A percentile compares a stretch with the other conserved stretches of the same genome.
phyloP scores from a whole-genome alignment of 805 yeast genomes.

The Komagataella kurtzmanii region DNA sequence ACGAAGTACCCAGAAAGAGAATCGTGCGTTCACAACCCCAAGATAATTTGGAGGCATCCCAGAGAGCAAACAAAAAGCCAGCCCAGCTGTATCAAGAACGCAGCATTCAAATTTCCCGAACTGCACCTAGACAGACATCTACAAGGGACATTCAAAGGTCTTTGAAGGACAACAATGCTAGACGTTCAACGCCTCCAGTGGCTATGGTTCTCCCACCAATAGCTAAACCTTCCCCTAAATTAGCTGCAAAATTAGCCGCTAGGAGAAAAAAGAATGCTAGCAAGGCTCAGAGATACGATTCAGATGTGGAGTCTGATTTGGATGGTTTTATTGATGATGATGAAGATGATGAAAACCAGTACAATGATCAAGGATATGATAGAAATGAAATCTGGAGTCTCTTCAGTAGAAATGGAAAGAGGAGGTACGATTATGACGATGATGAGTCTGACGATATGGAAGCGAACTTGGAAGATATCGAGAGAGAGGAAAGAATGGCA shows the following conservation, averaged over 20 bases:
- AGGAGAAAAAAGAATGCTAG: constrained; percentile 11
- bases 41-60: background rate
- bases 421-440: constrained; percentile 33
- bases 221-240: constrained; percentile 44
- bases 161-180: background rate
- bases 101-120: background rate
- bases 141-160: background rate
- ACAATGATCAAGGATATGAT: constrained; percentile 36
- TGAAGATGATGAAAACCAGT: constrained; percentile 23
- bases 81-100: background rate
- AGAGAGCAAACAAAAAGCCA: background rate
- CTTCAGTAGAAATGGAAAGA: constrained; percentile 51
- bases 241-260: constrained; percentile 30
- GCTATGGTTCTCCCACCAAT: constrained; percentile 10
- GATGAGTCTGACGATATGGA: constrained; percentile 73
- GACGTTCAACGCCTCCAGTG: background rate
- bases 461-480: constrained; percentile 81
- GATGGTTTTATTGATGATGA: constrained; percentile 51
- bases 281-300: background rate
- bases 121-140: background rate
- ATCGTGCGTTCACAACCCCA: background rate
- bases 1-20: constrained; percentile 2
- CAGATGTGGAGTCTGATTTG: constrained; percentile 31
- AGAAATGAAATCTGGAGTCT: constrained; percentile 85
- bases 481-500: constrained; percentile 70